A percentile compares a stretch with the other conserved stretches of the same genome.
phyloP scores from a whole-genome alignment of 805 yeast species.

The Suhomyces prunicola region DNA sequence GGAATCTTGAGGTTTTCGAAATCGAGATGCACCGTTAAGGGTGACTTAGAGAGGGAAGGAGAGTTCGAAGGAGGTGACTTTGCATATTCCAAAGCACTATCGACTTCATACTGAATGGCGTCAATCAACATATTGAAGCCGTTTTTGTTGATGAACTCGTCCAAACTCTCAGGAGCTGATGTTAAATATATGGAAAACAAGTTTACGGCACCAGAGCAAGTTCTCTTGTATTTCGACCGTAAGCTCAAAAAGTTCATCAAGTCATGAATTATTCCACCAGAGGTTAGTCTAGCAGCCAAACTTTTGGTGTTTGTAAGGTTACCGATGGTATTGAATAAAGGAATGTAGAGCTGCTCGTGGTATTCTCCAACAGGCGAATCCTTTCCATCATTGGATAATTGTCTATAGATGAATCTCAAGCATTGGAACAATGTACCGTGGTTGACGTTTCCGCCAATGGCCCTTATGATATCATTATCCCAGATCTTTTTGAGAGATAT shows the following conservation, averaged over 20 bases:
- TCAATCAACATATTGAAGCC: conserved; percentile 67
- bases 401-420: conserved; percentile 58
- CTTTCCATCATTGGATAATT: conserved; percentile 39
- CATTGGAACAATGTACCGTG: conserved; percentile 81
- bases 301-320: conserved; percentile 57
- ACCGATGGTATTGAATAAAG: conserved; percentile 59
- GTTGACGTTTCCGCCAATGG: conserved; percentile 79
- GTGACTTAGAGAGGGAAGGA: neutral
- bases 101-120: conserved; percentile 60
- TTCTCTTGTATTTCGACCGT: conserved; percentile 49
- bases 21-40: neutral
- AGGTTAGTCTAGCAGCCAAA: conserved; percentile 53
- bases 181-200: conserved; percentile 48
- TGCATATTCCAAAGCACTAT: conserved; percentile 59
- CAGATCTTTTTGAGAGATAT: conserved; percentile 65
- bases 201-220: conserved; percentile 55
- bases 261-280: conserved; percentile 74
- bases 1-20: conserved; percentile 42
- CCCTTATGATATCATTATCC: conserved; percentile 73
- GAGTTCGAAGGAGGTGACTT: neutral
- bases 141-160: conserved; percentile 59
- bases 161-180: conserved; percentile 47
- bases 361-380: conserved; percentile 12
- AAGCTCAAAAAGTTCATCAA: conserved; percentile 59
- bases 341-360: conserved; percentile 45